Base-by-base conservation (phyloP, 164 flowering plant species). In the Amborella trichopoda region DNA sequence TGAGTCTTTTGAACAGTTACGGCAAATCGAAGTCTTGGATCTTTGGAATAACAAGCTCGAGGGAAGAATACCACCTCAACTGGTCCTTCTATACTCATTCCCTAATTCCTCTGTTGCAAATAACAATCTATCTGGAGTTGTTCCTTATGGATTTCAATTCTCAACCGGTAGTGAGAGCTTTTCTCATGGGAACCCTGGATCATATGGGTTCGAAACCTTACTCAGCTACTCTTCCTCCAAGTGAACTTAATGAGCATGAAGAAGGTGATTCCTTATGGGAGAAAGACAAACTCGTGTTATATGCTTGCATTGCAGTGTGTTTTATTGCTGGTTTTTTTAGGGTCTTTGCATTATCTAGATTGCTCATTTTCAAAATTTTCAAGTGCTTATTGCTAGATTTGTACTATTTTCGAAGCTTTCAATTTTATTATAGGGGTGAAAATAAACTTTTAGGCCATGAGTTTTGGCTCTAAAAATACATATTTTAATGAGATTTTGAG, bases 1-100 rank as follows among this genome's bases (percentile, higher is more conserved):
- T 5, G 16, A 4, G 22, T 28, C 17, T 28, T 53, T 53, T 33
- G 38, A 24, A 30, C 24, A 32, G 16, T 23, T 53, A 24, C 0
- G 24, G 19, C 13, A 19, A 1, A 16, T 53, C 17, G 56, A 53
- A 33, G 33, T 30, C 5, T 44, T 53, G 26, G 56, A 53, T 33
- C 41, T 53, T 26, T 53, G 48, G 22, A 16, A 32, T 1, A 41
- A 51, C 19, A 6, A 28, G 5, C 36, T 52, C 26, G 25, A 0
- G 4, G 55, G 55, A 12, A 22, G 16, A 28, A 52, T 52, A 28
- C 48, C 54, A 13, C 36, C 10, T 26, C 24, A 50, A 13, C 6
- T 38, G 3, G 4, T 21, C 23, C 26, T 27, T 26, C 36, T 52
- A 13, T 8, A 3, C 16, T 52, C 9, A 1, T 47, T 52, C 42